These are phyloP conservation scores for Croton laevigatus DNA, from an alignment of 441 rosid genomes.

Conservation along the genomic window DNA sequence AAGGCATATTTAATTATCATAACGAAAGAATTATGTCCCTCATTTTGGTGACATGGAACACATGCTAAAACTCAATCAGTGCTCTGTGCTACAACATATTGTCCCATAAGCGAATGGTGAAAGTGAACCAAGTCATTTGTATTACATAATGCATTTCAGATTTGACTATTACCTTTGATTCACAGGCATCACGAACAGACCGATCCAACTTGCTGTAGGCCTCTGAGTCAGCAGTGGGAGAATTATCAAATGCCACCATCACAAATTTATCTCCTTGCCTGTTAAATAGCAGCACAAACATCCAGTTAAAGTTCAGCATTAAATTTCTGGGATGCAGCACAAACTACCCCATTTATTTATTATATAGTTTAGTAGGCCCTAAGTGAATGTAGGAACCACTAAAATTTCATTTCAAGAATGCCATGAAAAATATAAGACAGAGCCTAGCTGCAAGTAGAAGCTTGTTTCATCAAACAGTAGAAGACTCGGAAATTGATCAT, in stretches of 20 bases:
- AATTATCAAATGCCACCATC: constrained; percentile 68
- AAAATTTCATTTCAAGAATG: constrained; percentile 2
- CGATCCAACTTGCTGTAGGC: constrained; percentile 60
- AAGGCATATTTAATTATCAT: neutral
- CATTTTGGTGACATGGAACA: neutral
- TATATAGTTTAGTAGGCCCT: neutral
- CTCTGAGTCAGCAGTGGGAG: constrained; percentile 91
- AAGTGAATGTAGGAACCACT: neutral
- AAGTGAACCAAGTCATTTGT: neutral
- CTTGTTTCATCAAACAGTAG: neutral
- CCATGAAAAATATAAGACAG: neutral
- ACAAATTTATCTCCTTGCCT: constrained; percentile 87
- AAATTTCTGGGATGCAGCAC: constrained; percentile 10
- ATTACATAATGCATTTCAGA: neutral
- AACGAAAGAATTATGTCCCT: neutral
- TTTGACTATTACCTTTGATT: constrained; percentile 61
- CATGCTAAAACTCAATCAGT: constrained; percentile 1
- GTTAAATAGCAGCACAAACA: constrained; percentile 24
- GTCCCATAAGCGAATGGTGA: neutral
- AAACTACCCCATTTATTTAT: neutral
- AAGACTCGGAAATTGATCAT: neutral
- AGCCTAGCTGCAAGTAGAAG: neutral
- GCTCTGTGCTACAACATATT: neutral
- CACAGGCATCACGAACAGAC: constrained; percentile 70
- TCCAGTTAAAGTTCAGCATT: neutral